Percentiles rank a stretch among this genome's conserved stretches.
phyloP scores from a whole-genome alignment of 176 grass and related monocot species.

The Lolium perenne region DNA sequence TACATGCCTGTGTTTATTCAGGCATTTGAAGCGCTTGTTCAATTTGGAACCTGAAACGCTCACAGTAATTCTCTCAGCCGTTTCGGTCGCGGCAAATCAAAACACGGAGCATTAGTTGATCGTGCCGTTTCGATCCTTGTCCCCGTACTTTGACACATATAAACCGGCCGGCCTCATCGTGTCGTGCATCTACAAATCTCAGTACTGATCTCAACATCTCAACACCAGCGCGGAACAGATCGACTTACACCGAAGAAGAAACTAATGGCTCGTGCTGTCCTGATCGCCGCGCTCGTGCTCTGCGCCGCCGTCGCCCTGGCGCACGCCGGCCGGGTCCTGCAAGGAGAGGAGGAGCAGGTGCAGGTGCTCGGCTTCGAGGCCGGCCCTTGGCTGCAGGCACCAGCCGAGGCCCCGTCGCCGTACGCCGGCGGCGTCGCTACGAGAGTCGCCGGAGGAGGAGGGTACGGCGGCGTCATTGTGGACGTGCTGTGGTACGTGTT shows the following conservation, averaged over 20 bases:
- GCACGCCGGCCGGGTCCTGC: slow-evolving; percentile 10
- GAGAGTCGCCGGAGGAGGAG: not conserved
- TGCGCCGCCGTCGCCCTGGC: slow-evolving; percentile 35
- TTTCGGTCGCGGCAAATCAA: not conserved
- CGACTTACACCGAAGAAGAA: not conserved
- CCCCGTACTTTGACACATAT: not conserved
- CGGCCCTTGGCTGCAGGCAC: not conserved
- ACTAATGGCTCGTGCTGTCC: slow-evolving; percentile 27
- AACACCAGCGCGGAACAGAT: not conserved
- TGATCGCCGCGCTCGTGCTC: slow-evolving; percentile 28
- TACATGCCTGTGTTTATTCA: not conserved
- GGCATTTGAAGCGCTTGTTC: no score
- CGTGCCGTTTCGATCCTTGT: not conserved
- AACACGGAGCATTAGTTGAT: not conserved
- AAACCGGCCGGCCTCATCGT: not conserved
- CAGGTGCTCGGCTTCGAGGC: slow-evolving; percentile 8
- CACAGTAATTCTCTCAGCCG: not conserved
- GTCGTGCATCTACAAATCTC: not conserved
- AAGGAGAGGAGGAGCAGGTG: not conserved
- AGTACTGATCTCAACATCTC: not conserved
- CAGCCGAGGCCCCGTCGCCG: slow-evolving; percentile 1
- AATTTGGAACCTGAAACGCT: not conserved
- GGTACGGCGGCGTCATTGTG: slow-evolving; percentile 13
- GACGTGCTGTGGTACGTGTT: slow-evolving; percentile 44
- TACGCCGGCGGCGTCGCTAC: not conserved